Evolutionary conservation across 495 filamentous ascomycete species (phyloP), one percentile per base, ranked within the genome.

Genomic region (Melanomma pulvis-pyrius): DNA sequence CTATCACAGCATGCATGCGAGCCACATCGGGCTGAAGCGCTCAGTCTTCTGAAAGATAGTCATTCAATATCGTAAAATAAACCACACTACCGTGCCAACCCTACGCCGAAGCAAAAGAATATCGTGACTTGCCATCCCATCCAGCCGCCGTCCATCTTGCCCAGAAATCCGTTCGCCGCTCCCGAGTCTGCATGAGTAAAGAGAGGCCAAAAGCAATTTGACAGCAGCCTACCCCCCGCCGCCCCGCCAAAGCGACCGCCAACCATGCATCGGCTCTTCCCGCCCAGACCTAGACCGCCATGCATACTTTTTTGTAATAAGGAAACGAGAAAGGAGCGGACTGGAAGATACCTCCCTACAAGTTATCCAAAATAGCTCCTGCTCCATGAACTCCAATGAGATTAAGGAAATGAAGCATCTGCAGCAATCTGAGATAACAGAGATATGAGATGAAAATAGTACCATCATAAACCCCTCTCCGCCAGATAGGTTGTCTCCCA

Each of bases 51-150:
- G 12, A 55, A 28, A 8, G 34, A 56, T 66, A 32, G 63, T 66
- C 63, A 66, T 66, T 66, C 28, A 59, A 59, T 66, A 60, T 66
- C 63, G 56, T 66, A 58, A 66, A 59, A 39, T 48, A 54, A 50
- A 54, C 26, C 26, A 59, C 62, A 41, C 62, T 65, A 52, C 54
- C 9, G 13, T 57, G 24, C 8, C 5, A 57, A 57, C 8, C 29
- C 9, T 13, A 17, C 39, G 26, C 25, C 3, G 41, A 32, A 47
- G 32, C 19, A 13, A 21, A 21, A 55, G 30, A 36, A 55, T 24
- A 55, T 55, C 52, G 26, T 51, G 19, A 25, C 48, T 41, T 41
- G 9, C 36, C 36, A n/a, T n/a, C 36, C 7, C 48, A 51, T 25
- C 48, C 22, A 8, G 8, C 21, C 22, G 48, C 26, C 48, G 11